Percentiles rank a stretch among this genome's conserved stretches.
Conservation (phyloP, 495 filamentous ascomycete species). For the Daldinia vernicosa region DNA sequence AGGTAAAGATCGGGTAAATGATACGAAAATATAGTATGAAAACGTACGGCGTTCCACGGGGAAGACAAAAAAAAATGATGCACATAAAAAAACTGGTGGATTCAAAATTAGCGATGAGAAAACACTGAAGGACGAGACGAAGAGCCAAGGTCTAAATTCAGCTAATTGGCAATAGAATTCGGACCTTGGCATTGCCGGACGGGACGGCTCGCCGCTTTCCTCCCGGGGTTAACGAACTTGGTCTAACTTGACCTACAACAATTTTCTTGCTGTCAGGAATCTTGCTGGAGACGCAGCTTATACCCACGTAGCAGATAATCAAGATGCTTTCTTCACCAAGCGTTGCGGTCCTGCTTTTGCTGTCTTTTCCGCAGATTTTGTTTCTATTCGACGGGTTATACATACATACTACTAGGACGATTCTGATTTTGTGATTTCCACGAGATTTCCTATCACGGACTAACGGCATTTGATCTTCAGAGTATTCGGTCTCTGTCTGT, state of each 20-base stretch:
- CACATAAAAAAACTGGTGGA: constrained; percentile 37
- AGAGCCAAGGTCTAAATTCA: constrained; percentile 25
- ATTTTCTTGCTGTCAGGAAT: constrained; percentile 31
- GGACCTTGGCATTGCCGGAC: constrained; percentile 24
- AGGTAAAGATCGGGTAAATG: constrained; percentile 42
- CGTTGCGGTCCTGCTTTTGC: constrained; percentile 26
- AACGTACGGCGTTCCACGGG: constrained; percentile 33
- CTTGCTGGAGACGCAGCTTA: constrained; percentile 37
- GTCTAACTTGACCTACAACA: constrained; percentile 38
- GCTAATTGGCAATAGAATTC: constrained; percentile 23
- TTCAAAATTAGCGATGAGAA: constrained; percentile 21
- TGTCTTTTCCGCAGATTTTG: constrained; percentile 22
- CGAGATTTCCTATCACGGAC: constrained; percentile 21
- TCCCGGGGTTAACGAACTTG: constrained; percentile 22
- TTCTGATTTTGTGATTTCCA: constrained; percentile 19
- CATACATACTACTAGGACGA: constrained; percentile 20
- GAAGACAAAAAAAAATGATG: constrained; percentile 35
- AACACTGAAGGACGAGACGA: constrained; percentile 16
- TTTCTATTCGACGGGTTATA: constrained; percentile 25
- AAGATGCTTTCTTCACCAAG: constrained; percentile 7
- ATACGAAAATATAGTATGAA: constrained; percentile 25
- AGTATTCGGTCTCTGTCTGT: constrained; percentile 24
- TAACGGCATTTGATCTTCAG: constrained; percentile 23
- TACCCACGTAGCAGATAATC: constrained; percentile 34
- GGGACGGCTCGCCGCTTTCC: constrained; percentile 20